phyloP scores from a whole-genome alignment of 1,284 basidiomycete genomes.

The Athelia sp. region DNA sequence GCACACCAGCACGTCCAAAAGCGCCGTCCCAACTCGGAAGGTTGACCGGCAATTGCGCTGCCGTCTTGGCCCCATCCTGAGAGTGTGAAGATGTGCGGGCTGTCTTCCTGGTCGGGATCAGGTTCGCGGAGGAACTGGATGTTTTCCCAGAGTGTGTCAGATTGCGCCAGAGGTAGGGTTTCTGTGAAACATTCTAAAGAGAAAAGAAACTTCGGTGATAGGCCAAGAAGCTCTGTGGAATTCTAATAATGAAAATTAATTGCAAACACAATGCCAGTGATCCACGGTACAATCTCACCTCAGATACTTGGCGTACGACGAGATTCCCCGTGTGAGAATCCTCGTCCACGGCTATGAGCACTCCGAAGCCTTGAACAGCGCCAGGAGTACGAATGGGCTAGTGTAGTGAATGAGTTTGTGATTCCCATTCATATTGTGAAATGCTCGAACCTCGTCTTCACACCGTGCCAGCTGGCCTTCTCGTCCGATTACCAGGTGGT shows the following conservation, averaged over 20 bases:
- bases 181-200: slow-evolving; percentile 75
- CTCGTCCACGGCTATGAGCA: slow-evolving; percentile 75
- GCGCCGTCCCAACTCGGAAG: slow-evolving; percentile 28
- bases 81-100: slow-evolving; percentile 69
- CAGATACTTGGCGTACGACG: slow-evolving; percentile 77
- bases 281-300: too few relatives aligned
- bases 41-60: slow-evolving; percentile 31
- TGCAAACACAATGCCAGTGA: too few relatives aligned
- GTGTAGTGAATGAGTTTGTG: neutral
- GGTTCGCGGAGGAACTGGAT: slow-evolving; percentile 63
- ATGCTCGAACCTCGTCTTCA: slow-evolving; percentile 68
- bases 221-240: slow-evolving; percentile 63
- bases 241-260: slow-evolving; percentile 43
- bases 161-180: slow-evolving; percentile 65
- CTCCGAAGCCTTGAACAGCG: slow-evolving; percentile 83
- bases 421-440: neutral
- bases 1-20: slow-evolving; percentile 88
- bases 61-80: slow-evolving; percentile 69
- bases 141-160: slow-evolving; percentile 74
- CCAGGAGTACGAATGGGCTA: slow-evolving; percentile 84
- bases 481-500: slow-evolving; percentile 71
- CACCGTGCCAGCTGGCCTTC: slow-evolving; percentile 69
- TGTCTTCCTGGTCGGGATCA: slow-evolving; percentile 43
- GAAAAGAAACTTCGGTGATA: slow-evolving; percentile 78
- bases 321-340: slow-evolving; percentile 48